Evolutionary conservation across 2,329 filamentous ascomycete species (phyloP).

Genomic region (Aureobasidium melanogenum): DNA sequence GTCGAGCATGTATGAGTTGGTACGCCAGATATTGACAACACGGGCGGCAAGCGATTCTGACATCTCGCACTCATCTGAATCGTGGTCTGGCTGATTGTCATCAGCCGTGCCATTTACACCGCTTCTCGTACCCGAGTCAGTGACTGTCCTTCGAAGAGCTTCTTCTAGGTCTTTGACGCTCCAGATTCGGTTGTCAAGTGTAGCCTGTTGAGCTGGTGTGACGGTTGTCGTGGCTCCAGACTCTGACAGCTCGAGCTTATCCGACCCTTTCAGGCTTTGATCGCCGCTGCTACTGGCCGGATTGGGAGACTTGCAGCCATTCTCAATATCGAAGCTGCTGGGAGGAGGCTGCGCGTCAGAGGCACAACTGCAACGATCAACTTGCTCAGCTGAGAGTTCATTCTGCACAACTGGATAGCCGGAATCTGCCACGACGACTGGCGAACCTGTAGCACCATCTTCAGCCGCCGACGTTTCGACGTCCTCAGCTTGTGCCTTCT

Average conservation of each 20-base stretch:
- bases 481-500: background rate
- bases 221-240: background rate
- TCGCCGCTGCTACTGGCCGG: background rate
- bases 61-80: background rate
- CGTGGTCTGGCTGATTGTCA: background rate
- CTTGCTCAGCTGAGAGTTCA: background rate
- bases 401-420: background rate
- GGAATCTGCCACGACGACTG: background rate
- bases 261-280: background rate
- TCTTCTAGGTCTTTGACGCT: background rate
- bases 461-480: background rate
- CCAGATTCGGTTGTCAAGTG: background rate
- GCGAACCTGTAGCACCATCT: background rate
- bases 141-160: background rate
- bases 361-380: background rate
- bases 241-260: background rate
- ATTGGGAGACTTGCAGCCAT: background rate
- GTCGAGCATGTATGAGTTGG: slow-evolving; percentile 4
- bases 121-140: background rate
- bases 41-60: background rate
- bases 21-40: slow-evolving; percentile 7
- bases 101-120: background rate
- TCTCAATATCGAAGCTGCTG: background rate
- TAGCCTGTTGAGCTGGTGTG: background rate
- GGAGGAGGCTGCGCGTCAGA: background rate